Evolutionary conservation across 2,329 filamentous ascomycete genomes (phyloP), one percentile per base, ranked within the genome.

Genomic region (Cephalotrichum gorgonifer): DNA sequence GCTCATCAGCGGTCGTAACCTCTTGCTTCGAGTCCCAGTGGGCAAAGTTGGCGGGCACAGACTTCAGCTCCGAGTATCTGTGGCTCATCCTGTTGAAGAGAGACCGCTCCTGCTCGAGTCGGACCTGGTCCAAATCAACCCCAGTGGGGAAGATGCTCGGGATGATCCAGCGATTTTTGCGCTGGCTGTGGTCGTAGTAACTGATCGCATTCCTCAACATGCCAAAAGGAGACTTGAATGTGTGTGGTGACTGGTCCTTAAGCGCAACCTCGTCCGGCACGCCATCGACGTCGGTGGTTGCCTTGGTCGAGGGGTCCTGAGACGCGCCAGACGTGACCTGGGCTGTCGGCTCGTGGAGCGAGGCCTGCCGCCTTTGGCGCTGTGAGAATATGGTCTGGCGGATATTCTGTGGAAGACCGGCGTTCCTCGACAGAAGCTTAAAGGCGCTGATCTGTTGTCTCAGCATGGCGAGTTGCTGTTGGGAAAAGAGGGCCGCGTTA

Each of bases 361-460:
- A 48, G n/a, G 61, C 15, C 50, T 68, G 65, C 57, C 84, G 79
- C 56, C 83, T 82, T 55, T 83, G 78, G 44, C 84, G 80, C 51
- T 85, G 81, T 42, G 84, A 76, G 62, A 90, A 95, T 33, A 97
- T 82, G 44, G 86, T 81, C 60, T 91, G 86, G 62, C 95, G 88
- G 54, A 95, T 78, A 53, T 80, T 76, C 27, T 78, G 67, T 1
- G 91, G 88, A 3, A 97, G 80, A 1, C 89, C 85, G 14, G 85
- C 75, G 56, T 95, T 95, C 65, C 93, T 94, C 5, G 87, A 85
- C 4, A 98, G 74, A 55, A 89, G 76, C 66, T 94, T 94, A 68
- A 96, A 97, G 0, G 91, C 90, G 57, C 85, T 76, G 46, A 97
- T 95, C 63, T 98, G 93, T 55, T 86, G 83, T 52, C 88, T 78